phyloP scores from a whole-genome alignment of 1,284 basidiomycete species.

The Malassezia nana region DNA sequence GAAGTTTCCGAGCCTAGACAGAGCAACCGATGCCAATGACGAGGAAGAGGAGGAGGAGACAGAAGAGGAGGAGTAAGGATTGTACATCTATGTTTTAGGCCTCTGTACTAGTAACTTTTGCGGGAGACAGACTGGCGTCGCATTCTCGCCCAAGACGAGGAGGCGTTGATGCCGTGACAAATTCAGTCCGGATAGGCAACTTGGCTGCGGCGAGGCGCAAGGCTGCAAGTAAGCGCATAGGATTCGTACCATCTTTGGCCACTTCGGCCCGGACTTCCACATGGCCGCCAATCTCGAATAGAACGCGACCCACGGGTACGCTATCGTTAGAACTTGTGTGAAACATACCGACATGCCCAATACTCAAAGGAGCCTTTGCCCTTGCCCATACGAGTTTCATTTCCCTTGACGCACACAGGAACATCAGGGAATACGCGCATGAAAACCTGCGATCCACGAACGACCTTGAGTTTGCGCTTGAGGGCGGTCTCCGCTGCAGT shows the following conservation, averaged over 20 bases:
- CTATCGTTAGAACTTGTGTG: slow-evolving; percentile 50
- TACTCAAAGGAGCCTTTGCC: slow-evolving; percentile 95
- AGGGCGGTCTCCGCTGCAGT: slow-evolving; percentile 76
- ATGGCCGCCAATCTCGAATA: slow-evolving; percentile 86
- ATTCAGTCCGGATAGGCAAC: slow-evolving; percentile 79
- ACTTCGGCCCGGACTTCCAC: slow-evolving; percentile 77
- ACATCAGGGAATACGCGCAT: slow-evolving; percentile 90
- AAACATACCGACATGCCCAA: slow-evolving; percentile 80
- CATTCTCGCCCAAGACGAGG: slow-evolving; percentile 63
- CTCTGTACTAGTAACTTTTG: background rate
- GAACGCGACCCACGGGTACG: slow-evolving; percentile 78
- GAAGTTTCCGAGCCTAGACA: background rate
- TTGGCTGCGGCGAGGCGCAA: slow-evolving; percentile 81
- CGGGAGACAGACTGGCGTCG: background rate
- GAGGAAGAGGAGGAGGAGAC: slow-evolving; percentile 1
- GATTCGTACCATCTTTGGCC: slow-evolving; percentile 69
- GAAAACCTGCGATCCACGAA: slow-evolving; percentile 81
- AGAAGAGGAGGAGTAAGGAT: background rate
- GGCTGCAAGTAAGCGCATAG: slow-evolving; percentile 52
- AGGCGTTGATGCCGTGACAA: slow-evolving; percentile 62
- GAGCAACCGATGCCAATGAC: background rate
- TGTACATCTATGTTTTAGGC: slow-evolving; percentile 2
- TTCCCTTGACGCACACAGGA: slow-evolving; percentile 95
- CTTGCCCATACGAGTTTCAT: slow-evolving; percentile 99
- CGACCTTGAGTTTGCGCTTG: slow-evolving; percentile 76